Percentiles rank a stretch among this genome's conserved stretches.
Conservation (phyloP, 129 eudicot species). For the Tagetes patula region DNA sequence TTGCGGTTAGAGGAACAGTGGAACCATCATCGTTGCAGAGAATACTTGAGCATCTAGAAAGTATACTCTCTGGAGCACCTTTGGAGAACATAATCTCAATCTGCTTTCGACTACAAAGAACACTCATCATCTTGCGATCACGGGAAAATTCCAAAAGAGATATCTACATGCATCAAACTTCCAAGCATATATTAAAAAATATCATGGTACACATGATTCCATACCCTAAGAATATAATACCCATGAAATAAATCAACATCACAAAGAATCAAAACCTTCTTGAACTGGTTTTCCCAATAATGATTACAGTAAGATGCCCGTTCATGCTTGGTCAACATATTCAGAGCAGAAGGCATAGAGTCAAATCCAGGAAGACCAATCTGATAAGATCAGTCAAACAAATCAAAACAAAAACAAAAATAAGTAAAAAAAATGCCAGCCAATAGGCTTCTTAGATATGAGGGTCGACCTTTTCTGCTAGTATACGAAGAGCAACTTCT, state of each 20-base stretch:
- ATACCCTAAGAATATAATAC: background rate
- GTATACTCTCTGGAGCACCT: conserved; percentile 99
- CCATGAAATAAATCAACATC: background rate
- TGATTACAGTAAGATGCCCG: conserved; percentile 96
- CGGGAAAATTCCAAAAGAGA: conserved; percentile 94
- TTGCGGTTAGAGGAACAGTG: conserved; percentile 68
- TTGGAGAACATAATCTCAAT: conserved; percentile 89
- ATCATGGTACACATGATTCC: background rate
- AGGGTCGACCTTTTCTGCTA: conserved; percentile 83
- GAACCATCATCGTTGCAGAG: conserved; percentile 94
- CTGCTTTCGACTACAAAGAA: conserved; percentile 94
- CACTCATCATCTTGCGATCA: conserved; percentile 99
- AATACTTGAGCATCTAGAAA: conserved; percentile 79
- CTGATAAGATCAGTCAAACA: conserved; percentile 40
- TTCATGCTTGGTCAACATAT: conserved; percentile 93
- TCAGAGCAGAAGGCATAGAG: conserved; percentile 94
- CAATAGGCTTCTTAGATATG: background rate
- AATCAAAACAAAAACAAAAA: background rate
- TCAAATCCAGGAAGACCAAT: conserved; percentile 99
- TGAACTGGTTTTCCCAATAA: conserved; percentile 95
- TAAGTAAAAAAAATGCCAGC: background rate
- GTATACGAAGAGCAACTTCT: conserved; percentile 96
- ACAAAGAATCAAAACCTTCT: conserved; percentile 54
- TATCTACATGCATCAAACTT: conserved; percentile 52
- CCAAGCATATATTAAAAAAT: conserved; percentile 12